phyloP scores from a whole-genome alignment of 495 filamentous ascomycete species.

The Aspergillus incahuasiensis region DNA sequence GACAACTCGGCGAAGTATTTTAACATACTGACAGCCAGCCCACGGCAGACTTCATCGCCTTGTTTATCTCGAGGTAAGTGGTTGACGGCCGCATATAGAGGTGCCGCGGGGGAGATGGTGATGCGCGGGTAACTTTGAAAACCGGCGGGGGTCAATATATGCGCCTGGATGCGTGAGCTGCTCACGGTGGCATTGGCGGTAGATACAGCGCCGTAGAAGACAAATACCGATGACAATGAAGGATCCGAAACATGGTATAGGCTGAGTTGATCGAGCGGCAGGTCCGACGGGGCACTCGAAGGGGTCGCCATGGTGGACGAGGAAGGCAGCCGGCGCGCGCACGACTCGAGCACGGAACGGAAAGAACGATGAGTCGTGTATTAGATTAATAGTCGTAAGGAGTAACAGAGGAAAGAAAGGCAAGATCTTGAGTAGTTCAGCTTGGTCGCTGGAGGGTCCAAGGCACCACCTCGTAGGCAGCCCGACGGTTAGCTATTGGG shows the following conservation, averaged over 20 bases:
- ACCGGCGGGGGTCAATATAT: slow-evolving; percentile 84
- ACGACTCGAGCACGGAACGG: background rate
- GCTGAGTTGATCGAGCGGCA: slow-evolving; percentile 70
- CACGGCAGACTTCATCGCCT: slow-evolving; percentile 84
- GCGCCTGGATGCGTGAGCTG: slow-evolving; percentile 86
- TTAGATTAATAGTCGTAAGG: slow-evolving; percentile 2
- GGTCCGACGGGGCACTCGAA: slow-evolving; percentile 33
- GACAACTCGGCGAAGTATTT: slow-evolving; percentile 92
- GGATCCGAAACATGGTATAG: slow-evolving; percentile 80
- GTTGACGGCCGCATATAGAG: slow-evolving; percentile 87
- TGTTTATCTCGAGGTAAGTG: slow-evolving; percentile 91
- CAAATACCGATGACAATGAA: slow-evolving; percentile 67
- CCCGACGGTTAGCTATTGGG: slow-evolving; percentile 3
- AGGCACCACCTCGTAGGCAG: background rate
- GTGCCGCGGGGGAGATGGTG: slow-evolving; percentile 87
- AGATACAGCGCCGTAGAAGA: slow-evolving; percentile 82
- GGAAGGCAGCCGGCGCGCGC: slow-evolving; percentile 14
- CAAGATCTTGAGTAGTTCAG: slow-evolving; percentile 1
- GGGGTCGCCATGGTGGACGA: slow-evolving; percentile 34
- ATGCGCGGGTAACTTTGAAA: slow-evolving; percentile 84
- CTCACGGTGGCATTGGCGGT: slow-evolving; percentile 79
- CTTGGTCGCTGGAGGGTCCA: background rate
- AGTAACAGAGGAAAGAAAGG: slow-evolving; percentile 2
- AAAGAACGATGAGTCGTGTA: background rate
- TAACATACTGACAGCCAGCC: slow-evolving; percentile 81